A percentile compares a stretch with the other conserved stretches of the same genome.
Evolutionary conservation across 2,329 filamentous ascomycete species (phyloP).

Genomic region (Xylaria sp.): DNA sequence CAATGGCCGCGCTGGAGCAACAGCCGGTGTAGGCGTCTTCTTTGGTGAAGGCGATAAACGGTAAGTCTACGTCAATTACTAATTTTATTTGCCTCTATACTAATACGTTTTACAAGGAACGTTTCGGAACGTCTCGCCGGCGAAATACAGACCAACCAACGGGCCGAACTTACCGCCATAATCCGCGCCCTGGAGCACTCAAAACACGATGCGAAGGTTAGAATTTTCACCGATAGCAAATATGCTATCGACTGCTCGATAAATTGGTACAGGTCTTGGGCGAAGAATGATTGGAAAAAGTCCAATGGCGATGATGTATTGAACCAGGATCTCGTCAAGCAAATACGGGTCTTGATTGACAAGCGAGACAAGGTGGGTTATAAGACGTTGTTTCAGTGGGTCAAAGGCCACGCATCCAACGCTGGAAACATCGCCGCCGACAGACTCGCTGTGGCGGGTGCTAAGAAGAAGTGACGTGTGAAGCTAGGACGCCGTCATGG

Average conservation of each 20-base stretch:
- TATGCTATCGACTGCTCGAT: constrained; percentile 93
- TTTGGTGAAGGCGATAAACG: constrained; percentile 68
- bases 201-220: constrained; percentile 73
- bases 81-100: constrained; percentile 10
- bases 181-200: constrained; percentile 82
- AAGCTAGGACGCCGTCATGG: not conserved
- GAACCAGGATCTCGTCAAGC: constrained; percentile 85
- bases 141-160: constrained; percentile 87
- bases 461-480: constrained; percentile 48
- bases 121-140: constrained; percentile 81
- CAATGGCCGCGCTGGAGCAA: constrained; percentile 67
- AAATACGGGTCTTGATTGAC: constrained; percentile 76
- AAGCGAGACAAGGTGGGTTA: constrained; percentile 70
- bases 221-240: constrained; percentile 88
- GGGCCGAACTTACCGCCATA: constrained; percentile 93
- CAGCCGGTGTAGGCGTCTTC: constrained; percentile 71
- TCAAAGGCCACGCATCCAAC: constrained; percentile 83
- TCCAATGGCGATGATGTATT: constrained; percentile 77
- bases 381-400: constrained; percentile 81
- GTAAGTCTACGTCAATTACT: constrained; percentile 44
- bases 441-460: constrained; percentile 76
- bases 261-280: constrained; percentile 84
- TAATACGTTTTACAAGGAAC: constrained; percentile 56
- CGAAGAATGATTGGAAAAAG: constrained; percentile 78
- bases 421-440: constrained; percentile 86